A percentile compares a stretch with the other conserved stretches of the same genome.
Conservation (phyloP, 106 monocot genomes). For the Posidonia australis region DNA sequence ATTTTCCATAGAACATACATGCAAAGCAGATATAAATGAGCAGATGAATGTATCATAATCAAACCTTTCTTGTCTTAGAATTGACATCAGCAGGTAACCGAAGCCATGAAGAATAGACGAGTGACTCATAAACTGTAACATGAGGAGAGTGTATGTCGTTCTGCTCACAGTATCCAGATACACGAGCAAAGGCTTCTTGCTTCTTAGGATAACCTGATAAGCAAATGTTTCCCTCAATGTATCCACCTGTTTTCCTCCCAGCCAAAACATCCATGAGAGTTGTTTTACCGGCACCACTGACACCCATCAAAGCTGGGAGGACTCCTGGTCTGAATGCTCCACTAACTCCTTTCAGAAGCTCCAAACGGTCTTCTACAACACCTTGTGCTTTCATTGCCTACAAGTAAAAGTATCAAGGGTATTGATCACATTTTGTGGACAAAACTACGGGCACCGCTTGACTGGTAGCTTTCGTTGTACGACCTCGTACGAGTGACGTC, state of each 20-base stretch:
- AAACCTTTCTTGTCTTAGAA: conserved; percentile 41
- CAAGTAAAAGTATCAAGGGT: too few species aligned
- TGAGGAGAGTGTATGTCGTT: conserved; percentile 77
- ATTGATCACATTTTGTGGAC: too few species aligned
- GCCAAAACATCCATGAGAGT: conserved; percentile 81
- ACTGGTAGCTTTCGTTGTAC: too few species aligned
- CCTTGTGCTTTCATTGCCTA: conserved; percentile 72
- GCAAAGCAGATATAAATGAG: background rate
- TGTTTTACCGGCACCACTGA: conserved; percentile 82
- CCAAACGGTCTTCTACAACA: conserved; percentile 27
- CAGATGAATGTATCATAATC: background rate
- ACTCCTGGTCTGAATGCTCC: conserved; percentile 75
- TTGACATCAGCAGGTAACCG: conserved; percentile 50
- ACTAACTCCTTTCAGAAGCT: conserved; percentile 58
- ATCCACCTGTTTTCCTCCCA: conserved; percentile 75
- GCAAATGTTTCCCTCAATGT: conserved; percentile 49
- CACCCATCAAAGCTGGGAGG: conserved; percentile 75
- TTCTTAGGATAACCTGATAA: conserved; percentile 71
- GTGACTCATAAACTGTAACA: conserved; percentile 65
- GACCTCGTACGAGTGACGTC: too few species aligned
- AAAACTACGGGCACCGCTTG: too few species aligned
- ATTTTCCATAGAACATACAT: background rate
- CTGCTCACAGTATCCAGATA: conserved; percentile 80
- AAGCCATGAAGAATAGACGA: conserved; percentile 62
- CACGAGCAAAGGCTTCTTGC: conserved; percentile 72